Evolutionary conservation across 805 yeast genomes (phyloP), one percentile per base, ranked within the genome.

Genomic region (Isabelozyma rhagii): DNA sequence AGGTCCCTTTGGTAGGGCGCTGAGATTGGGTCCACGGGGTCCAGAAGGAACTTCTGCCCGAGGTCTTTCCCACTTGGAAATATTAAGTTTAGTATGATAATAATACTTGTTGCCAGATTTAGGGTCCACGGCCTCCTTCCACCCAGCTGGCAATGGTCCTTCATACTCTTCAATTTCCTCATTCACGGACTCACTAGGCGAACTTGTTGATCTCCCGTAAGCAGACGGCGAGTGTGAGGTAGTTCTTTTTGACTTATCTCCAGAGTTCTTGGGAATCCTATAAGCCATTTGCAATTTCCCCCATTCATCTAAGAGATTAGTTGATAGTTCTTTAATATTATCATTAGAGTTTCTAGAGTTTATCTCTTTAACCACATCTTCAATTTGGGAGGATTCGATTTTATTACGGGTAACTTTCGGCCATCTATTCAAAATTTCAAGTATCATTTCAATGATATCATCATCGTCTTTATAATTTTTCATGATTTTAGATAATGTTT

Each of bases 211-310:
- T 52, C 69, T 60, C 10, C 61, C 60, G 46, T 55, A 62, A 15
- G 49, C 45, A 5, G 55, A 47, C 15, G 53, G 51, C 5, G 53
- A 44, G 6, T 18, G 38, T 3, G 47, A 38, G 13, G 15, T 43
- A 18, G 47, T 43, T 10, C 14, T 47, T 8, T 47, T 53, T 28
- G 34, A 41, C 44, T 54, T 44, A 43, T 52, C 31, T n/a, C 38
- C 43, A 49, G 59, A 68, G 39, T 76, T 77, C 57, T 92, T 85
- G 1, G 96, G 92, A 46, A 93, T 92, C 43, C 94, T 79, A 61
- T 85, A 88, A n/a, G 91, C 92, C 80, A 89, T 82, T 61, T 87
- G 85, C 51, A 89, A 78, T 25, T 71, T 71, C 43, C 84, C 72
- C 97, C 97, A 93, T 49, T 76, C 84, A 0, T 75, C 71, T 27